These are phyloP conservation scores for Anthoceros angustus DNA, from an alignment of 225 moss, liverwort and hornwort species.

Conservation along the genomic window DNA sequence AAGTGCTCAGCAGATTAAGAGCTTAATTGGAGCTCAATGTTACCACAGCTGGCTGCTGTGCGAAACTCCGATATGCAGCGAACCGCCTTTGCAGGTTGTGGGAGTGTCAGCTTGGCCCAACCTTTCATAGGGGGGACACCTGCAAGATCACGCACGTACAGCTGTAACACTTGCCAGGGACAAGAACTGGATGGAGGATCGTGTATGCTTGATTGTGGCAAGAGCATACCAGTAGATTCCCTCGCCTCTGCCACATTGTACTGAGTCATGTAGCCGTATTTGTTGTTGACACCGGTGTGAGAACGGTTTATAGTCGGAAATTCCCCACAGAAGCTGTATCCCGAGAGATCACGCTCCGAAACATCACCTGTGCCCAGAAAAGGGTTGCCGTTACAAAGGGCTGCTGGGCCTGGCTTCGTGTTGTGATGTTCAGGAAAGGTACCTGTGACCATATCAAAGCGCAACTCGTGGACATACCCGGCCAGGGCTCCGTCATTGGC, in stretches of 20 bases:
- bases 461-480: conserved; percentile 10
- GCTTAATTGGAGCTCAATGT: neutral
- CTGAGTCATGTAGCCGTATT: conserved; percentile 1
- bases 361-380: neutral
- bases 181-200: neutral
- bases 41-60: neutral
- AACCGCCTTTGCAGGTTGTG: neutral
- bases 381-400: neutral
- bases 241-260: neutral
- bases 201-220: neutral
- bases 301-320: conserved; percentile 11
- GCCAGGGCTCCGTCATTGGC: neutral
- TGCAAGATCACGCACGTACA: neutral
- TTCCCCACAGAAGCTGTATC: conserved; percentile 9
- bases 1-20: neutral
- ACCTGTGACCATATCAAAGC: conserved; percentile 12
- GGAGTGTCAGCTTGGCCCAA: neutral
- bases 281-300: conserved; percentile 9
- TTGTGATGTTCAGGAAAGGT: neutral
- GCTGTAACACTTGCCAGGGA: neutral
- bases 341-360: conserved; percentile 9
- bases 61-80: neutral
- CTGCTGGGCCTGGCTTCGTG: too few species aligned
- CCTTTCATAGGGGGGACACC: neutral
- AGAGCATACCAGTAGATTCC: neutral